These are phyloP conservation scores for Arbutus unedo DNA, from an alignment of 148 eudicot genomes.

Conservation along the genomic window DNA sequence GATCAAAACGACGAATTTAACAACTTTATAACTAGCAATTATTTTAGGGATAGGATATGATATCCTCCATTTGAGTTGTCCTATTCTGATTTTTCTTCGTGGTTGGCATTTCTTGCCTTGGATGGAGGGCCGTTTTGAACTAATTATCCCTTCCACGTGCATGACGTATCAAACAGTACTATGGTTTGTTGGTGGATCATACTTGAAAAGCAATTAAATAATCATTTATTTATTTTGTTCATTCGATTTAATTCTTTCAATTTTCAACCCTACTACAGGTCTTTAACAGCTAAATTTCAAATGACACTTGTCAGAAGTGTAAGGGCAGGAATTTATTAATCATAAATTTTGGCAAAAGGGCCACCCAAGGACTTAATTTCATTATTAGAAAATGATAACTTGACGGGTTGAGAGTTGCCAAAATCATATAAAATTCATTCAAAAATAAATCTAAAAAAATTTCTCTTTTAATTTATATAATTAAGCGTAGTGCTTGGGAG, in stretches of 20 bases:
- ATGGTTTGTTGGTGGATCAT: slow-evolving; percentile 9
- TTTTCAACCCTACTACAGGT: not conserved
- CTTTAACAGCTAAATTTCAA: not conserved
- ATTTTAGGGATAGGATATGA: not conserved
- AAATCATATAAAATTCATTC: too few relatives aligned
- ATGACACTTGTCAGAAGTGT: not conserved
- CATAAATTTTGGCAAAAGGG: not conserved
- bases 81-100: not conserved
- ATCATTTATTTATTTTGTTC: not conserved
- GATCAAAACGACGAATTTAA: too few relatives aligned
- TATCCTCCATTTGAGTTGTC: slow-evolving; percentile 10
- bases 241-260: not conserved
- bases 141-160: not conserved
- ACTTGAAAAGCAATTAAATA: not conserved
- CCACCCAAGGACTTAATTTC: not conserved
- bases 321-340: not conserved
- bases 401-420: too few relatives aligned
- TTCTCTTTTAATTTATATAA: too few relatives aligned
- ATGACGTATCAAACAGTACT: slow-evolving; percentile 11
- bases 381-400: not conserved
- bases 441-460: too few relatives aligned
- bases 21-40: not conserved
- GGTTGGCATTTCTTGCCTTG: not conserved
- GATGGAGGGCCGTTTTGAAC: not conserved
- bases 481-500: too few relatives aligned